phyloP scores from a whole-genome alignment of 768 basidiomycete genomes.

The Galerina marginata region DNA sequence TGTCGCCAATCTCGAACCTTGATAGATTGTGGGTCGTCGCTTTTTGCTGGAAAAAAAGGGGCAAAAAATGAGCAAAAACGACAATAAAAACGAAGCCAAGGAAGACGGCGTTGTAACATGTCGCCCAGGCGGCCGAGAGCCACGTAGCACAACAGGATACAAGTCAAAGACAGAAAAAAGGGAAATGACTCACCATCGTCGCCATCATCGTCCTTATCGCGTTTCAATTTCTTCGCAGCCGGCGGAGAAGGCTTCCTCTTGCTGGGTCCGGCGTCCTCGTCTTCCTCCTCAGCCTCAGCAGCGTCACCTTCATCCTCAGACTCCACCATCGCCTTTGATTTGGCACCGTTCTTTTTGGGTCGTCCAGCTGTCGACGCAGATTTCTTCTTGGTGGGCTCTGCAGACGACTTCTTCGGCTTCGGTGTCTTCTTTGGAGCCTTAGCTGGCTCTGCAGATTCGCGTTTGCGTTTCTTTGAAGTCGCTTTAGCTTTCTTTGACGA shows the following conservation, averaged over 20 bases:
- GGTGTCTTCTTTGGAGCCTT: conserved; percentile 28
- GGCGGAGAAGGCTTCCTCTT: conserved; percentile 64
- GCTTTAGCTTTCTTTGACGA: conserved; percentile 35
- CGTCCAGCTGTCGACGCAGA: conserved; percentile 37
- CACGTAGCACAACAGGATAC: not conserved
- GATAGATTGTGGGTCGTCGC: conserved; percentile 69
- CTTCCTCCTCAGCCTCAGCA: conserved; percentile 52
- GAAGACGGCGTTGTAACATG: not conserved
- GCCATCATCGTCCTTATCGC: conserved; percentile 63
- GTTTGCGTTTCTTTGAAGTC: conserved; percentile 56
- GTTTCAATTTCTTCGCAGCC: conserved; percentile 67
- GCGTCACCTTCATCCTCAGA: conserved; percentile 66
- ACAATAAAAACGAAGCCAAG: not conserved
- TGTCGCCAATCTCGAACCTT: conserved; percentile 92
- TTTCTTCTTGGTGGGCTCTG: conserved; percentile 42
- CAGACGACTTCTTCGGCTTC: conserved; percentile 50
- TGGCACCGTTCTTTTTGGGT: conserved; percentile 39
- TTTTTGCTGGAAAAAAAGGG: conserved; percentile 38
- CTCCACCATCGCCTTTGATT: conserved; percentile 63
- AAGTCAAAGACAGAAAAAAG: not conserved
- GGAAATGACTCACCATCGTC: conserved; percentile 60
- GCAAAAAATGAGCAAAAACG: conserved; percentile 3
- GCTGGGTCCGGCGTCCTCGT: conserved; percentile 55
- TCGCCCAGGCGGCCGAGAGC: not conserved
- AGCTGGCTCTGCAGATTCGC: conserved; percentile 59